Percentiles rank a stretch among this genome's conserved stretches.
Evolutionary conservation across 306 rosid genomes (phyloP).

Genomic region (Quercus suber): DNA sequence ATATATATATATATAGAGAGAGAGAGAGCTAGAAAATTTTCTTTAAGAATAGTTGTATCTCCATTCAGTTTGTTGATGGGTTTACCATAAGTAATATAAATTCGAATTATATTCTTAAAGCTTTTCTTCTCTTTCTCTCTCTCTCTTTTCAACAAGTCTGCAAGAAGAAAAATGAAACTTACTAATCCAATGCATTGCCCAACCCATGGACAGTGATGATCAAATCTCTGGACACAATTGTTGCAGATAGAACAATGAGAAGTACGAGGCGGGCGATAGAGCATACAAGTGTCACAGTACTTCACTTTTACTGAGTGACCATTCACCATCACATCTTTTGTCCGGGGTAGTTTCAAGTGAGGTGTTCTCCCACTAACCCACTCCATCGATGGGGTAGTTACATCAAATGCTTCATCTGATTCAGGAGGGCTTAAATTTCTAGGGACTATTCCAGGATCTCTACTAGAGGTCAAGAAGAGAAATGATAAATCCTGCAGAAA

Average conservation of each 20-base stretch:
- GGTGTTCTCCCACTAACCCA: slow-evolving; percentile 88
- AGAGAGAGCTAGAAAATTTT: not conserved
- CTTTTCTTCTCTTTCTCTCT: not conserved
- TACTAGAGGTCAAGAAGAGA: slow-evolving; percentile 75
- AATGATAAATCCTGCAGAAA: slow-evolving; percentile 76
- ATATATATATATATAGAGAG: too few species aligned
- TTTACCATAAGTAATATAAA: not conserved
- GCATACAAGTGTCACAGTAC: slow-evolving; percentile 94
- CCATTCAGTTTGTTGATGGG: not conserved
- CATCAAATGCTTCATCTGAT: slow-evolving; percentile 54
- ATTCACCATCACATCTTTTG: slow-evolving; percentile 69
- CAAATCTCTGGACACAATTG: slow-evolving; percentile 94
- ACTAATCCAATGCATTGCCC: slow-evolving; percentile 98
- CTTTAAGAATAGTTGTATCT: not conserved
- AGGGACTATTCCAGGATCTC: slow-evolving; percentile 96
- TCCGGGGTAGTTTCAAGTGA: slow-evolving; percentile 80
- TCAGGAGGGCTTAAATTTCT: slow-evolving; percentile 83
- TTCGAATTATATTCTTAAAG: not conserved
- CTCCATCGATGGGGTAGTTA: slow-evolving; percentile 91
- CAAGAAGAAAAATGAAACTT: slow-evolving; percentile 30
- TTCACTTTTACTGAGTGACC: slow-evolving; percentile 83
- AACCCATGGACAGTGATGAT: slow-evolving; percentile 99
- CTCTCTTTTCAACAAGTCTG: not conserved
- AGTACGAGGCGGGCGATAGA: slow-evolving; percentile 93
- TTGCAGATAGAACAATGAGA: slow-evolving; percentile 99